Percentiles rank a stretch among this genome's conserved stretches.
phyloP scores from a whole-genome alignment of 2,329 filamentous ascomycete species.

The Aspergillus pseudoviridinutans region DNA sequence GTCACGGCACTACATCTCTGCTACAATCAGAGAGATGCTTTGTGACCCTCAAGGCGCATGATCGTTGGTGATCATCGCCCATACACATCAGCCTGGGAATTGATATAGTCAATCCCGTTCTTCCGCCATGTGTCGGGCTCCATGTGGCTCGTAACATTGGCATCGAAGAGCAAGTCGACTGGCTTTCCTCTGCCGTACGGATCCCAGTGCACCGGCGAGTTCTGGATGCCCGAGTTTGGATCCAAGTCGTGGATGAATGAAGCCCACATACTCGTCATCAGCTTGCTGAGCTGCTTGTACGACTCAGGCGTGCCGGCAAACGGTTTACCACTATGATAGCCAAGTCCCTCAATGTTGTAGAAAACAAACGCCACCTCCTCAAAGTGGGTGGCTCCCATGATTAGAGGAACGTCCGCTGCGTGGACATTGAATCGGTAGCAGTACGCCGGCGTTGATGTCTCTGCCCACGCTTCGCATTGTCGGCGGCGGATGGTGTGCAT shows the following conservation, averaged over 20 bases:
- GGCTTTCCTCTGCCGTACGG: constrained; percentile 40
- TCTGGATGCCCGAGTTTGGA: constrained; percentile 37
- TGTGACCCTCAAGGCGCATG: neutral
- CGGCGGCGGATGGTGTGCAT: constrained; percentile 56
- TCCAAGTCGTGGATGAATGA: constrained; percentile 46
- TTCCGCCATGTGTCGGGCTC: constrained; percentile 46
- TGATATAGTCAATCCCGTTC: constrained; percentile 29
- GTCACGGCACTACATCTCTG: neutral
- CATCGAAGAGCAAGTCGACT: constrained; percentile 50
- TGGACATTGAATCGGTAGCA: constrained; percentile 60
- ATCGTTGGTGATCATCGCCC: constrained; percentile 15
- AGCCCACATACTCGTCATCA: constrained; percentile 53
- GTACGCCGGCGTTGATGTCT: constrained; percentile 49
- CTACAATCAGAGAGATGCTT: neutral
- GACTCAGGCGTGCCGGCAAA: constrained; percentile 40
- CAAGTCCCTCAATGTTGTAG: constrained; percentile 47
- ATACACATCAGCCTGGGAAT: constrained; percentile 21
- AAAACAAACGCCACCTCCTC: constrained; percentile 55
- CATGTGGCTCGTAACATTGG: constrained; percentile 43
- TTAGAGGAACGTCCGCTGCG: constrained; percentile 40
- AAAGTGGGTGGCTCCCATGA: constrained; percentile 52
- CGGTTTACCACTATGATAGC: constrained; percentile 39
- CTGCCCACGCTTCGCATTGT: constrained; percentile 51
- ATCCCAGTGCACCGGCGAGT: constrained; percentile 38
- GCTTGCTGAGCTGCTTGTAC: constrained; percentile 41